Base-by-base conservation (phyloP, 2,329 filamentous ascomycete species). In the Paracoccidioides brasiliensis region DNA sequence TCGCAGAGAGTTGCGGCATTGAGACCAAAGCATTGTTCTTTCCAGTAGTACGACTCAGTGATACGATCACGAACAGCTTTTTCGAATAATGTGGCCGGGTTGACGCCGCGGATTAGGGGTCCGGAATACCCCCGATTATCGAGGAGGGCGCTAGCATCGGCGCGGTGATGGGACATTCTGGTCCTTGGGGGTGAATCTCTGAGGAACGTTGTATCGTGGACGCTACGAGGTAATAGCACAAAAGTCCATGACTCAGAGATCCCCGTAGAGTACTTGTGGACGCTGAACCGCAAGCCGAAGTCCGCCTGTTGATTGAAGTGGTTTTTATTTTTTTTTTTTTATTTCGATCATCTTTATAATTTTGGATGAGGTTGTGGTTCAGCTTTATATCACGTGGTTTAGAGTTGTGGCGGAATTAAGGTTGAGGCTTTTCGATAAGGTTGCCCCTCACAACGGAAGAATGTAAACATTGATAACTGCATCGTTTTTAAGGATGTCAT, bases 21-120 rank as follows among this genome's bases (percentile, higher is more conserved):
- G 61, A 98, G 79, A 44, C 87, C 93, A 72, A 97, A 98, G 70
- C 93, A 96, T 74, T 96, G 90, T 73, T 97, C 93, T 72, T 96
- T 96, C 86, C 90, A 98, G 76, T 95, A 98, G 74, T 95, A 94
- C 54, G 84, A 88, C 67, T 95, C 90, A 63, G 90, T 83, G 71
- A 98, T 96, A 67, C 93, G 90, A 73, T 98, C 93, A 67, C 88
- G 87, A 61, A 96, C 89, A 43, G 90, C 86, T 70, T 95, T 95
- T 72, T 97, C 91, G 79, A 97, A 87, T 58, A 97, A 87, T 4
- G 87, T 90, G n/a, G 90, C 88, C 0, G 91, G 91, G 74, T 96
- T 96, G 66, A 94, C 85, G 58, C 90, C 90, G 69, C 91, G 90
- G 60, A 93, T 84, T 28, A 94, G 80, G 40, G 83, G 73, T 48